Conservation (phyloP, 768 basidiomycete species). For the Chiua virens region DNA sequence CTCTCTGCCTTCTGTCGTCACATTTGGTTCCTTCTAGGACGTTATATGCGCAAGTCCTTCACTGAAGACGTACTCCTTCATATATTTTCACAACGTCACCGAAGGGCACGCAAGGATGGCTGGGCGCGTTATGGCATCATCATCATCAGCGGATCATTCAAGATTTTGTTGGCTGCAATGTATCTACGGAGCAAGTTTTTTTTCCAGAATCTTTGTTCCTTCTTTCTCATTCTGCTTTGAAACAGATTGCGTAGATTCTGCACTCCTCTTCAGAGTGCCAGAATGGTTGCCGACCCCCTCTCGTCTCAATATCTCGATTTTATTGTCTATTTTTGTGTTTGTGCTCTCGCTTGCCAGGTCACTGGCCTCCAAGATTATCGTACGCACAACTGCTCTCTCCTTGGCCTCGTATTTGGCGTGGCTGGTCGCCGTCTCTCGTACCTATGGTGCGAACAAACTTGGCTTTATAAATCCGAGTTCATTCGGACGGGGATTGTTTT, state of each 20-base stretch:
- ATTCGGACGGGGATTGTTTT: constrained; percentile 48
- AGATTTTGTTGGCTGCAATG: constrained; percentile 53
- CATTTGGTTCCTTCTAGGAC: constrained; percentile 76
- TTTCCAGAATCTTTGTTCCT: not conserved
- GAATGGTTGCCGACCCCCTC: constrained; percentile 33
- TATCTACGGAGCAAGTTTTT: constrained; percentile 63
- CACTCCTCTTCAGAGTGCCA: constrained; percentile 49
- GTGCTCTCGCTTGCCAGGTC: constrained; percentile 57
- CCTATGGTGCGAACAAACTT: constrained; percentile 49
- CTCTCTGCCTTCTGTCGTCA: constrained; percentile 63
- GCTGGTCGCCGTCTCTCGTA: constrained; percentile 53
- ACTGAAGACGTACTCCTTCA: constrained; percentile 66
- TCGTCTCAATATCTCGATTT: constrained; percentile 40
- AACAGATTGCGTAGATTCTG: constrained; percentile 54
- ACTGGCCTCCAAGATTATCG: constrained; percentile 50
- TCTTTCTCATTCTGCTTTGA: constrained; percentile 9
- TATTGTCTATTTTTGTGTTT: constrained; percentile 43
- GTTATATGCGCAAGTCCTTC: constrained; percentile 64
- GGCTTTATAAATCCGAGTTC: constrained; percentile 33
- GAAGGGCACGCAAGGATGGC: constrained; percentile 47
- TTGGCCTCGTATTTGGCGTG: constrained; percentile 59
- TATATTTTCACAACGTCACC: constrained; percentile 54
- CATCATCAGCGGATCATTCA: constrained; percentile 43
- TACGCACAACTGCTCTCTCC: constrained; percentile 61
- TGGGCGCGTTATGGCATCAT: constrained; percentile 47